Evolutionary conservation across 306 rosid species (phyloP).

Genomic region (Fragaria nilgerrensis): DNA sequence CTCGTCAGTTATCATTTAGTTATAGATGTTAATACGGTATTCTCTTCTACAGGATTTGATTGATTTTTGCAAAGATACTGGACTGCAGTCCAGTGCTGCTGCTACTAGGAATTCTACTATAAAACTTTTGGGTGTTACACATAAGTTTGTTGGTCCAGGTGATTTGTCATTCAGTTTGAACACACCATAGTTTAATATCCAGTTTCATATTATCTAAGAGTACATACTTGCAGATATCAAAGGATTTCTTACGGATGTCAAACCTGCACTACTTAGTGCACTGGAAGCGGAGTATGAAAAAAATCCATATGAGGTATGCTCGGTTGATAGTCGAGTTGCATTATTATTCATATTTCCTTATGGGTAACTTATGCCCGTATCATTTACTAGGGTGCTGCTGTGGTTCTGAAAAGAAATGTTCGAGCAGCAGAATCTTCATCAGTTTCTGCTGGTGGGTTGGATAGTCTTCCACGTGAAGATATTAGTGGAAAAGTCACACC

Average conservation of each 20-base stretch:
- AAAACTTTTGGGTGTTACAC: constrained; percentile 83
- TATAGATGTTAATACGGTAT: constrained; percentile 13
- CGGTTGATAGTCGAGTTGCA: constrained; percentile 20
- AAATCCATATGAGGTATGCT: constrained; percentile 82
- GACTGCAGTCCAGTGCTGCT: constrained; percentile 94
- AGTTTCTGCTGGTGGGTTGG: constrained; percentile 59
- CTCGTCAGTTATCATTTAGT: constrained; percentile 2
- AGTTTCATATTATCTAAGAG: constrained; percentile 24
- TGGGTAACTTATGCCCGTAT: constrained; percentile 14
- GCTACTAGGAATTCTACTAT: constrained; percentile 94
- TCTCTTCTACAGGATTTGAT: constrained; percentile 71
- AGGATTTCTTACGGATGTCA: constrained; percentile 90
- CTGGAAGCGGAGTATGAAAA: constrained; percentile 91
- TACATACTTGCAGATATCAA: constrained; percentile 68
- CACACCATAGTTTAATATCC: neutral
- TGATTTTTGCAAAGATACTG: constrained; percentile 91
- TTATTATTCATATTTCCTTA: constrained; percentile 9
- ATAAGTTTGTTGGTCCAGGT: constrained; percentile 99
- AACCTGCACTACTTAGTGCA: constrained; percentile 97
- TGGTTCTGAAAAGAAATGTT: constrained; percentile 66
- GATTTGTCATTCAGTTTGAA: constrained; percentile 25
- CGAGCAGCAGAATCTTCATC: constrained; percentile 59
- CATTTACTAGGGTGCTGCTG: constrained; percentile 68
- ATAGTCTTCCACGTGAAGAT: constrained; percentile 98
- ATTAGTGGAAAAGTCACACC: constrained; percentile 92